phyloP scores from a whole-genome alignment of 495 filamentous ascomycete genomes.

The Tuber brumale region DNA sequence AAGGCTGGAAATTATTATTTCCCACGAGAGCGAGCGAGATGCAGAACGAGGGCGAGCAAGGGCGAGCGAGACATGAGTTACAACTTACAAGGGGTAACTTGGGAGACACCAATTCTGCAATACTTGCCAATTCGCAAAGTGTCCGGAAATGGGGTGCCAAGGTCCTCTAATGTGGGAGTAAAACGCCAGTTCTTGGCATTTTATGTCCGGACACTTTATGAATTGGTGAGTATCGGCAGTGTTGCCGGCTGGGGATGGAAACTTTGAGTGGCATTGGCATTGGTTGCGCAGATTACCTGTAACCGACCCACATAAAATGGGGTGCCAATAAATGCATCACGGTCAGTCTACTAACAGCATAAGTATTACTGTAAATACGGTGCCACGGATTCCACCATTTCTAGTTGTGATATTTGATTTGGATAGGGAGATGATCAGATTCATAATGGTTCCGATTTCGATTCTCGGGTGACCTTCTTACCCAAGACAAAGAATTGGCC shows the following conservation, averaged over 20 bases:
- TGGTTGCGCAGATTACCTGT: not conserved
- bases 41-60: not conserved
- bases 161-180: not conserved
- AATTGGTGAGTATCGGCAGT: not conserved
- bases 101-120: not conserved
- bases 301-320: not conserved
- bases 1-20: constrained; percentile 2
- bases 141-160: not conserved
- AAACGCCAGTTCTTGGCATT: not conserved
- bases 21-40: constrained; percentile 4
- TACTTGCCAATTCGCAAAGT: not conserved
- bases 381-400: not conserved
- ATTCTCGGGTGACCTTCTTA: not conserved
- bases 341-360: not conserved
- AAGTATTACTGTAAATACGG: not conserved
- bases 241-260: not conserved
- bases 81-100: constrained; percentile 9
- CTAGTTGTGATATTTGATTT: not conserved
- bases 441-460: not conserved
- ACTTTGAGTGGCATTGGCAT: not conserved
- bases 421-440: not conserved
- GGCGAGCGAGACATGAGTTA: constrained; percentile 8
- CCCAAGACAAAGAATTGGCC: not conserved
- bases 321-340: not conserved
- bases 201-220: not conserved